phyloP scores from a whole-genome alignment of 768 basidiomycete species.

The Collybia sordida region DNA sequence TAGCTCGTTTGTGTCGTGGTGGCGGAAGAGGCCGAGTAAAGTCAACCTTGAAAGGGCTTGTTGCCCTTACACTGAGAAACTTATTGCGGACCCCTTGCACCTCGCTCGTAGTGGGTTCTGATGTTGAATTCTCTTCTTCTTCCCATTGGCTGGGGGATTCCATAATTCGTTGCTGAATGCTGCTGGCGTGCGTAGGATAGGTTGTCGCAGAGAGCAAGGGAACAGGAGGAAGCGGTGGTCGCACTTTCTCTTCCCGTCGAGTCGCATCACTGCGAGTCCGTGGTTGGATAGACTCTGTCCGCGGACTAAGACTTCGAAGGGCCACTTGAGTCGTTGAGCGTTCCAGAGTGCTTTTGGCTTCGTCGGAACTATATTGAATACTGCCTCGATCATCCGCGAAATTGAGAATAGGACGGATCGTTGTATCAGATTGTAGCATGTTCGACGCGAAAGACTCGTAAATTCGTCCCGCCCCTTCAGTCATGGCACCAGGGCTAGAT shows the following conservation, averaged over 20 bases:
- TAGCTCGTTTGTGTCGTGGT: not conserved
- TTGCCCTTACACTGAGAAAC: conserved; percentile 5
- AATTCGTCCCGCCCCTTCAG: conserved; percentile 1
- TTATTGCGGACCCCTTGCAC: too few relatives aligned
- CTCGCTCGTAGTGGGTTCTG: too few relatives aligned
- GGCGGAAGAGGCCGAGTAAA: conserved; percentile 3
- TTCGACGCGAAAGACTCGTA: conserved; percentile 1
- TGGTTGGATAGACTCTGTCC: conserved; percentile 9
- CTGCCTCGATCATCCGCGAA: conserved; percentile 18
- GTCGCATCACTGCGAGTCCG: not conserved
- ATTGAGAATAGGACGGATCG: conserved; percentile 3
- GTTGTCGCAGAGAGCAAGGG: conserved; percentile 14
- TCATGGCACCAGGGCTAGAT: conserved; percentile 1
- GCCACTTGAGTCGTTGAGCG: conserved; percentile 18
- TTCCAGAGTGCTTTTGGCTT: conserved; percentile 16
- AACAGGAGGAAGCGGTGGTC: conserved; percentile 5
- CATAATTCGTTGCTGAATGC: too few relatives aligned
- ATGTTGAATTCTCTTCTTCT: not conserved
- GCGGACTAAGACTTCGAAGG: conserved; percentile 21
- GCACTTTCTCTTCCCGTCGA: not conserved
- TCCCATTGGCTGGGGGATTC: not conserved
- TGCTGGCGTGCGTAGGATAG: conserved; percentile 4
- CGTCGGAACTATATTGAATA: conserved; percentile 17
- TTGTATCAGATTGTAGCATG: conserved; percentile 1
- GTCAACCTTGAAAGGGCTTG: conserved; percentile 11